Conservation (phyloP, 805 yeast species). For the Myxozyma neglecta region DNA sequence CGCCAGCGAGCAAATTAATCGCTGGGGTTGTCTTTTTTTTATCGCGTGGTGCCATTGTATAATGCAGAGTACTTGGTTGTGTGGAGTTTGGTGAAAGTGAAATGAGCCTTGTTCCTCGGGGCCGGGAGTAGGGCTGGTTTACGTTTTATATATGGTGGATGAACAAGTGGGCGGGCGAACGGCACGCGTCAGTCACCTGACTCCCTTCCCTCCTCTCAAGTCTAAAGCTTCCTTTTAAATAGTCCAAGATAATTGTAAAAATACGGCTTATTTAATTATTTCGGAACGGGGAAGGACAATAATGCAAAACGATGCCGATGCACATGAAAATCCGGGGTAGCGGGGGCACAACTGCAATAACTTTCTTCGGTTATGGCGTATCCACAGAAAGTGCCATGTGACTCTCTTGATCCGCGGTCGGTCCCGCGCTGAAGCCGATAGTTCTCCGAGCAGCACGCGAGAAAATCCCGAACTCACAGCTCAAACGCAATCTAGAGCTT, state of each 20-base stretch:
- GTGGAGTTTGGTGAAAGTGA: too few relatives aligned
- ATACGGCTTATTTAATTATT: neutral
- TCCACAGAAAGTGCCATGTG: neutral
- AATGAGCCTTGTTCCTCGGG: neutral
- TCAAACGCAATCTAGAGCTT: too few relatives aligned
- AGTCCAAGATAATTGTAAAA: neutral
- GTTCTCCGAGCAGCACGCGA: too few relatives aligned
- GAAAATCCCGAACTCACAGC: too few relatives aligned
- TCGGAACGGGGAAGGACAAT: neutral
- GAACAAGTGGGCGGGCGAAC: slow-evolving; percentile 4
- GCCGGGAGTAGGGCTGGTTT: neutral
- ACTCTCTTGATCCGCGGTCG: too few relatives aligned
- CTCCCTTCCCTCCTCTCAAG: neutral
- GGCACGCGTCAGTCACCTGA: slow-evolving; percentile 1
- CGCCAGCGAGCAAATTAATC: slow-evolving; percentile 63
- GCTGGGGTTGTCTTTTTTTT: slow-evolving; percentile 34
- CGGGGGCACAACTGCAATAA: neutral
- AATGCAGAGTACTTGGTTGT: too few relatives aligned
- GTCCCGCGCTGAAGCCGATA: too few relatives aligned
- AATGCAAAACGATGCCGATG: neutral
- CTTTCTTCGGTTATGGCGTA: neutral
- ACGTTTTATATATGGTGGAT: neutral
- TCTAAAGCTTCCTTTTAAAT: neutral
- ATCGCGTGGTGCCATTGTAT: slow-evolving; percentile 13
- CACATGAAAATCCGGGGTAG: slow-evolving; percentile 3